phyloP scores from a whole-genome alignment of 495 filamentous ascomycete species.

The Lasiosphaeriaceae sp. region DNA sequence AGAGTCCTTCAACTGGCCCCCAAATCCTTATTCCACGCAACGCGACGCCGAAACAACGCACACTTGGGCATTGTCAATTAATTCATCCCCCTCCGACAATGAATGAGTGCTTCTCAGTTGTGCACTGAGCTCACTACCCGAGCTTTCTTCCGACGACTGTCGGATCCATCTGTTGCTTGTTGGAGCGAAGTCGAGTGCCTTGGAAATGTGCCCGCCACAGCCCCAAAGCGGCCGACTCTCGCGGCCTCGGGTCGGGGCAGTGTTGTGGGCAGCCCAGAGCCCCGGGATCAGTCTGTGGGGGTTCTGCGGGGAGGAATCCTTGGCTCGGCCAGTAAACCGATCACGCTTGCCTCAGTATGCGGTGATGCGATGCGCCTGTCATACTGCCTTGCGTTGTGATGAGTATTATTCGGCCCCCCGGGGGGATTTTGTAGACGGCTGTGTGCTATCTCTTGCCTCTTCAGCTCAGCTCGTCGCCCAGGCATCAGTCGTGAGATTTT shows the following conservation, averaged over 20 bases:
- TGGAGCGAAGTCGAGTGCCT: background rate
- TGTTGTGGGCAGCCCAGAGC: background rate
- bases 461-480: background rate
- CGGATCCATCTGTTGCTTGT: too few relatives aligned
- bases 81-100: too few relatives aligned
- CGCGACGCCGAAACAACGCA: too few relatives aligned
- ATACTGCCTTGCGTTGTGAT: background rate
- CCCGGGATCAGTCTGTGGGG: background rate
- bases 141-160: too few relatives aligned
- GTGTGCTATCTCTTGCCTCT: background rate
- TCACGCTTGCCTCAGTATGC: background rate
- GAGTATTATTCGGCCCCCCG: background rate
- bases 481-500: background rate
- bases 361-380: background rate
- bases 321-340: conserved; percentile 7
- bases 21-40: too few relatives aligned
- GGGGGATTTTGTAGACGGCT: background rate
- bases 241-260: background rate
- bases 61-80: too few relatives aligned
- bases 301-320: background rate
- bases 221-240: conserved; percentile 11
- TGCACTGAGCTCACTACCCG: too few relatives aligned
- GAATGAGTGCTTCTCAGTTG: too few relatives aligned
- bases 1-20: too few relatives aligned
- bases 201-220: conserved; percentile 10